Base-by-base conservation (phyloP, 2,329 filamentous ascomycete genomes). In the Scytalidium lignicola region DNA sequence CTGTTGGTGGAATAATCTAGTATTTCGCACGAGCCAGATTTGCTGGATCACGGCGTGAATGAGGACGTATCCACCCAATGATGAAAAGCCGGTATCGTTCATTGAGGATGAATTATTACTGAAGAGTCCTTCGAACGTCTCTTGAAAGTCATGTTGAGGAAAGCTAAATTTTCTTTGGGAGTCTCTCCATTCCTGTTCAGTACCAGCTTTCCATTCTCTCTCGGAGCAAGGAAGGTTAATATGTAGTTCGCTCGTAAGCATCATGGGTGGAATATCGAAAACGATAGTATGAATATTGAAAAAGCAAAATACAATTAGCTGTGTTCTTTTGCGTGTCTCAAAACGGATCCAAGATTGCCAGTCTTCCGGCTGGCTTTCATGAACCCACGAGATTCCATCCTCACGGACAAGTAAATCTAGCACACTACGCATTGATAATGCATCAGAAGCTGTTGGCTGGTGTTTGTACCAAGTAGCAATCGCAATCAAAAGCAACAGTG, bases 1-100 rank as follows among this genome's bases (percentile, higher is more conserved):
- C n/a, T 37, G 32, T 17, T 17, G 7, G 43, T 41, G 12, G 43
- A 7, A 9, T 17, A 37, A n/a, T 37, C 32, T 8, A 15, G 41
- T 41, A 13, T 21, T 51, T 17, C 85, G 85, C 19, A 86, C 65
- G 32, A 88, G 71, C 62, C 84, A 88, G 15, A 89, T 83, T 53
- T 88, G 83, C 58, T 89, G 85, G 10, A 88, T 76, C 20, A 90
- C 64, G 3, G 83, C 84, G 58, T 88, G 84, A 2, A 89, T 84
- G 28, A 90, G 70, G 7, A 87, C 77, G 55, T 89, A 88, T 57
- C 85, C 85, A 1, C 84, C 85, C 6, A 86, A 66, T 0, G 81
- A 80, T 0, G 79, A 80, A 48, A 80, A 39, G 23, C 23, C 12
- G 18, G 12, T 12, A 15, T 65, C 59, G 41, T 62, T 61, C 20